These are phyloP conservation scores for Phytophthora palmivora DNA, from an alignment of 352 stramenopile species.

Conservation along the genomic window DNA sequence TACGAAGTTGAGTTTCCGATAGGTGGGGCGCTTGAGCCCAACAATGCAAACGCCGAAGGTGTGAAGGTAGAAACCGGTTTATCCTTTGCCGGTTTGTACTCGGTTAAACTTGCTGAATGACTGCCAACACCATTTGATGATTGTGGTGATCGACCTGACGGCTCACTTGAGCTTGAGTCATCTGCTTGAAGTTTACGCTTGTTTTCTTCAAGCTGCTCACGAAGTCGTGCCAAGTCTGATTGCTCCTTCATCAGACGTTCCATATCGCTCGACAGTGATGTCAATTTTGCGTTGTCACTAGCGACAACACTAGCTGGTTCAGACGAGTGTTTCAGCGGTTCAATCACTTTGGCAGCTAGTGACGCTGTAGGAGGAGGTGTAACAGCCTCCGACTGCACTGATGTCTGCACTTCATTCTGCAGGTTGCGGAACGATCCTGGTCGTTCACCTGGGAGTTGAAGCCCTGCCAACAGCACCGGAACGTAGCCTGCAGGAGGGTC, in stretches of 20 bases:
- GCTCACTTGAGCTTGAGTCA: conserved; percentile 16
- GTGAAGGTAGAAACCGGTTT: conserved; percentile 27
- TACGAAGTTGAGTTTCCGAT: conserved; percentile 16
- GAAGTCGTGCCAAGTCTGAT: conserved; percentile 64
- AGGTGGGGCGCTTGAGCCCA: conserved; percentile 11
- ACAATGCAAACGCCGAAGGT: conserved; percentile 32
- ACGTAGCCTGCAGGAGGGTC: conserved; percentile 51
- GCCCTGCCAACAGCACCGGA: conserved; percentile 54
- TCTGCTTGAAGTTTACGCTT: conserved; percentile 64
- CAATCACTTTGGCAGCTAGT: conserved; percentile 49
- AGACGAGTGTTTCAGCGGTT: conserved; percentile 38
- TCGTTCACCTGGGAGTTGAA: conserved; percentile 46
- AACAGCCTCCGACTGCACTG: conserved; percentile 5
- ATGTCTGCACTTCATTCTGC: conserved; percentile 15
- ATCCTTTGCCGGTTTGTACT: conserved; percentile 32
- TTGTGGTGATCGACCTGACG: not conserved
- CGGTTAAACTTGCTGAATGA: conserved; percentile 17
- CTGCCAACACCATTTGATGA: conserved; percentile 12
- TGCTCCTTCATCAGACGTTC: conserved; percentile 77
- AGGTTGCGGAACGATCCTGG: conserved; percentile 35
- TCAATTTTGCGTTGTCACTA: conserved; percentile 4
- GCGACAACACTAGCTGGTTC: conserved; percentile 4
- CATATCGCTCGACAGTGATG: conserved; percentile 52
- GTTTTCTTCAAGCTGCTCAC: conserved; percentile 71
- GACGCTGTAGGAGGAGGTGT: conserved; percentile 26